Percentiles rank a stretch among this genome's conserved stretches.
These are phyloP conservation scores for Mycena citricolor DNA, from an alignment of 1,284 basidiomycete genomes.

Conservation along the genomic window DNA sequence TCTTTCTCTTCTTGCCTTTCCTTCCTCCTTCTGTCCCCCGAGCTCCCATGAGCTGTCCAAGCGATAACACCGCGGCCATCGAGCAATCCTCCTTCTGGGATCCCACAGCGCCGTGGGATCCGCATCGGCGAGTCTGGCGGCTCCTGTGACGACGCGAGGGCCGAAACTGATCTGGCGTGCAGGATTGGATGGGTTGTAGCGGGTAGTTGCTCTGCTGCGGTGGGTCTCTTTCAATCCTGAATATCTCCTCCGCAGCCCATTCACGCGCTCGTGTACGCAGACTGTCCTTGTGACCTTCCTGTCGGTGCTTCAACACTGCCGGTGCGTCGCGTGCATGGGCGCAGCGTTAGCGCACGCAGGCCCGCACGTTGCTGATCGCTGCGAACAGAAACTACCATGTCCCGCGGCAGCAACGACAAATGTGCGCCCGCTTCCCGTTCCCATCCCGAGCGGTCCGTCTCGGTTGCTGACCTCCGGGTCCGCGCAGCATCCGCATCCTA, in stretches of 20 bases:
- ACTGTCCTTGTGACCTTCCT: conserved; percentile 59
- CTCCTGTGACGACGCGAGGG: conserved; percentile 64
- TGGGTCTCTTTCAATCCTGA: conserved; percentile 38
- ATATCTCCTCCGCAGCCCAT: too few species aligned
- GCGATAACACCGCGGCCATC: conserved; percentile 46
- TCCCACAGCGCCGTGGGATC: too few species aligned
- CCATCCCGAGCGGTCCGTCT: too few species aligned
- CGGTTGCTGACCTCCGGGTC: too few species aligned
- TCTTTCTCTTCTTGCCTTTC: neutral
- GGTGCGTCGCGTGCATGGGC: conserved; percentile 42
- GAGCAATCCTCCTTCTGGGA: conserved; percentile 68
- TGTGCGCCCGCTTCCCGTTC: conserved; percentile 40
- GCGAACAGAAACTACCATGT: conserved; percentile 60
- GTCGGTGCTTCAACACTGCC: conserved; percentile 57
- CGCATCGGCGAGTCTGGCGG: conserved; percentile 38
- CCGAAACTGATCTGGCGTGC: conserved; percentile 4
- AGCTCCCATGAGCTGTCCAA: conserved; percentile 39
- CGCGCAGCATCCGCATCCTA: conserved; percentile 66
- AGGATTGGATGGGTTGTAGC: conserved; percentile 72
- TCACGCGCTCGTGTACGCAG: conserved; percentile 37
- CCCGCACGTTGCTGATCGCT: neutral
- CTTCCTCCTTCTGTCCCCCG: conserved; percentile 4
- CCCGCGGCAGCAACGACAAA: conserved; percentile 70
- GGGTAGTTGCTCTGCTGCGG: conserved; percentile 59
- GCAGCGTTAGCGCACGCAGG: neutral